phyloP scores from a whole-genome alignment of 768 basidiomycete genomes.

The Rhodosporidiobolus odoratus region DNA sequence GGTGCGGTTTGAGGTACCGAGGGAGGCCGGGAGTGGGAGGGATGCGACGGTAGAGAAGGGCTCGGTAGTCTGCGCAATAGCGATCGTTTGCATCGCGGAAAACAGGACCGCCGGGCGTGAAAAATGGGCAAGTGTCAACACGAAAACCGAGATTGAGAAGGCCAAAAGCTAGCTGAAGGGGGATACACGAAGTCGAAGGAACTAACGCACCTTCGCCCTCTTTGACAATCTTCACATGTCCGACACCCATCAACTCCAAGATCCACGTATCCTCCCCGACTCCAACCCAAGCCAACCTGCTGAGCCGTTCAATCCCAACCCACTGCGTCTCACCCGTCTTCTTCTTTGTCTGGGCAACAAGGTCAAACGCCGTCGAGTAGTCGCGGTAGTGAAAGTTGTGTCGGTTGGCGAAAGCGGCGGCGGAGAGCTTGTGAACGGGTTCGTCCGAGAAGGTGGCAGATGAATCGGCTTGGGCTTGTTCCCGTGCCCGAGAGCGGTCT shows the following conservation, averaged over 20 bases:
- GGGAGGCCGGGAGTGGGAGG: background rate
- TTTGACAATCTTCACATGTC: conserved; percentile 58
- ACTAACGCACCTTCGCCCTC: background rate
- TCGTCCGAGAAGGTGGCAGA: conserved; percentile 45
- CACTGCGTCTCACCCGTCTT: conserved; percentile 49
- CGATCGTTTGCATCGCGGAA: background rate
- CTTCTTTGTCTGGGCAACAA: background rate
- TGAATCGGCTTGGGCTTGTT: too few species aligned
- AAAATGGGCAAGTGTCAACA: too few species aligned
- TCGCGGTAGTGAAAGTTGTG: conserved; percentile 65
- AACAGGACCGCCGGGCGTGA: background rate
- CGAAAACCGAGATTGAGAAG: background rate
- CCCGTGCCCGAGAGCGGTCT: too few species aligned
- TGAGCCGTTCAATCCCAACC: conserved; percentile 41
- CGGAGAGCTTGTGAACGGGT: background rate
- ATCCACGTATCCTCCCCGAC: conserved; percentile 68
- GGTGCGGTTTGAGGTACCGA: background rate
- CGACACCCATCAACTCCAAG: conserved; percentile 67
- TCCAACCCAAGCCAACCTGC: conserved; percentile 62
- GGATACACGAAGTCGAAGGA: background rate
- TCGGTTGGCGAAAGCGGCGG: background rate
- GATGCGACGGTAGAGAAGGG: background rate
- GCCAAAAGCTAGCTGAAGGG: background rate
- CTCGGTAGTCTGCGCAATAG: background rate
- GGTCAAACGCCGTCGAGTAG: conserved; percentile 52